Evolutionary conservation across 805 yeast species (phyloP).

Genomic region (Sugiyamaella chiloensis): DNA sequence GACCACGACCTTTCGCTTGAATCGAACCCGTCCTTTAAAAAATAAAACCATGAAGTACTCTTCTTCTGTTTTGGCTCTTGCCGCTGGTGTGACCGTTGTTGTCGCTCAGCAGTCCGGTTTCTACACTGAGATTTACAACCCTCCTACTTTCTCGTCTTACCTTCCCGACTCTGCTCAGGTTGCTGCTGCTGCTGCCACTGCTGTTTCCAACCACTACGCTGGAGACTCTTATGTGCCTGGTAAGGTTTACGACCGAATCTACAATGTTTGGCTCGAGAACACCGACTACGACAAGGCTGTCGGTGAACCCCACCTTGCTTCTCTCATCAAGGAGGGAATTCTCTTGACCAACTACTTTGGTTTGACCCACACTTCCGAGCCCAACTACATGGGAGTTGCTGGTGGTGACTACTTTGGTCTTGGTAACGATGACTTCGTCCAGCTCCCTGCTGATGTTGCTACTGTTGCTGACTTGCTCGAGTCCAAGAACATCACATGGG

Average conservation of each 20-base stretch:
- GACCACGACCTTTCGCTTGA: not conserved
- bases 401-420: slow-evolving; percentile 53
- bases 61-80: not conserved
- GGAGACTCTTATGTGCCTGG: slow-evolving; percentile 40
- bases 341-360: slow-evolving; percentile 50
- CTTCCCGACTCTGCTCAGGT: slow-evolving; percentile 36
- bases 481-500: slow-evolving; percentile 47
- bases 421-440: slow-evolving; percentile 43
- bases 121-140: not conserved
- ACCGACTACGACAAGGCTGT: slow-evolving; percentile 51
- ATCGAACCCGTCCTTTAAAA: not conserved
- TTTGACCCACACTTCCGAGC: slow-evolving; percentile 52
- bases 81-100: not conserved
- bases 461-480: slow-evolving; percentile 50
- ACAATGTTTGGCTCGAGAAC: slow-evolving; percentile 50
- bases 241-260: slow-evolving; percentile 40
- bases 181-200: slow-evolving; percentile 37
- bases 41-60: not conserved
- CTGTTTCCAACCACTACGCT: slow-evolving; percentile 26
- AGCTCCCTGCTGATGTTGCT: slow-evolving; percentile 46
- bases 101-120: not conserved
- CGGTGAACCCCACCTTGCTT: slow-evolving; percentile 42
- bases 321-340: slow-evolving; percentile 45
- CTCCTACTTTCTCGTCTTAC: not conserved
- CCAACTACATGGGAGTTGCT: slow-evolving; percentile 49